Conservation (phyloP, 2,329 filamentous ascomycete species). For the Sporothrix schenckii region DNA sequence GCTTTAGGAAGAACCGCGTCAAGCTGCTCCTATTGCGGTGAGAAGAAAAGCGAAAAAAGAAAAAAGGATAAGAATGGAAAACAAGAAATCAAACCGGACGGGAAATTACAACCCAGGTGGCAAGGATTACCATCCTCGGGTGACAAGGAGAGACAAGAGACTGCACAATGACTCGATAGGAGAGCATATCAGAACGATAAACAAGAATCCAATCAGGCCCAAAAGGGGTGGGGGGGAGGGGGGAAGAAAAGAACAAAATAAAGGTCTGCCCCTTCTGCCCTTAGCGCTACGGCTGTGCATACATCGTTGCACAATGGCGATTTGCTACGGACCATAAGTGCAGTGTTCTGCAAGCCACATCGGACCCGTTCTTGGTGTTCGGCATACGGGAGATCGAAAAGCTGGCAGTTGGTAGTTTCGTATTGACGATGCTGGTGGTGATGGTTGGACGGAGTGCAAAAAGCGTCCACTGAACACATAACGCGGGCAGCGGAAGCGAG, state of each 20-base stretch:
- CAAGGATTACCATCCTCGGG: too few relatives aligned
- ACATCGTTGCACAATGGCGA: neutral
- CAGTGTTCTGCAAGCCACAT: conserved; percentile 10
- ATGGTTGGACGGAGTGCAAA: too few relatives aligned
- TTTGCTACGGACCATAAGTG: neutral
- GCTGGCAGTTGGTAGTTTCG: neutral
- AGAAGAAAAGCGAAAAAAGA: neutral
- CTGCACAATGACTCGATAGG: too few relatives aligned
- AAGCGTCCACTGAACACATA: too few relatives aligned
- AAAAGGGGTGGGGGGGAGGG: too few relatives aligned
- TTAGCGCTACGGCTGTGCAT: conserved; percentile 11
- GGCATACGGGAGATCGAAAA: neutral
- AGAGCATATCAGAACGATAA: too few relatives aligned
- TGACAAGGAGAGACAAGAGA: too few relatives aligned
- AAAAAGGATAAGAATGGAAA: neutral
- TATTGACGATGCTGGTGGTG: too few relatives aligned
- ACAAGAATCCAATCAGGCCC: too few relatives aligned
- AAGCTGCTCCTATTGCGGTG: neutral
- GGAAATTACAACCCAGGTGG: too few relatives aligned
- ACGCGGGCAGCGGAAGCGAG: too few relatives aligned
- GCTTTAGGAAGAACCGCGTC: conserved; percentile 3
- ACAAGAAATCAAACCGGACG: too few relatives aligned
- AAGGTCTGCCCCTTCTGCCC: neutral
- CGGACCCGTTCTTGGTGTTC: neutral
- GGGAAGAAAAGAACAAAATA: neutral